Conservation (phyloP, 2,329 filamentous ascomycete species). For the Polychaeton citri region DNA sequence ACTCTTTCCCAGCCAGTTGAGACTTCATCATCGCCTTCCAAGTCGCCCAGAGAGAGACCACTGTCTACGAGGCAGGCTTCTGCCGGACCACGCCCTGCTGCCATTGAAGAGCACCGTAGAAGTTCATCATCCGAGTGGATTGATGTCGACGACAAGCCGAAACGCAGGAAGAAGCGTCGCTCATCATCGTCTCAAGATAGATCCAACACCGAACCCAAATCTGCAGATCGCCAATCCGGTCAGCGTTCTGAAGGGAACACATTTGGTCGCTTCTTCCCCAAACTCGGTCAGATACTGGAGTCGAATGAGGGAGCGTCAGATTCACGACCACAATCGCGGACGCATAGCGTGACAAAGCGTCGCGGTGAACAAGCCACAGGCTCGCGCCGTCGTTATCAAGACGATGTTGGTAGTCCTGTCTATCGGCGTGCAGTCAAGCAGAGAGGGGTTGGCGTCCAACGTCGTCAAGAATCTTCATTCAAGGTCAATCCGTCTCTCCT, state of each 20-base stretch:
- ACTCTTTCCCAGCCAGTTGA: constrained; percentile 12
- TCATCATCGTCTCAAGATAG: neutral
- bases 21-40: constrained; percentile 4
- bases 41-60: neutral
- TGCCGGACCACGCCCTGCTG: neutral
- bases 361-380: neutral
- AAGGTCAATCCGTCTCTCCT: constrained; percentile 27
- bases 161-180: neutral
- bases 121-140: constrained; percentile 14
- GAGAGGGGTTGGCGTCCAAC: constrained; percentile 21
- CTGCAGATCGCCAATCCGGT: neutral
- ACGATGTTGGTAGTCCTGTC: constrained; percentile 7
- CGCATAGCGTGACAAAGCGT: constrained; percentile 12
- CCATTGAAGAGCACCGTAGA: constrained; percentile 9
- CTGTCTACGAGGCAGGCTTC: neutral
- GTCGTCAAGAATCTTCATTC: constrained; percentile 18
- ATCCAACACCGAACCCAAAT: neutral
- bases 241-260: constrained; percentile 4
- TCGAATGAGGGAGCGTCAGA: constrained; percentile 16
- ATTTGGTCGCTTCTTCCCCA: constrained; percentile 23
- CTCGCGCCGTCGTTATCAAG: neutral
- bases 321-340: constrained; percentile 8
- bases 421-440: constrained; percentile 18
- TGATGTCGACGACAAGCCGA: constrained; percentile 13
- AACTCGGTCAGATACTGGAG: constrained; percentile 28